Evolutionary conservation across 345 rosid species (phyloP).

Genomic region (Corchorus capsularis): DNA sequence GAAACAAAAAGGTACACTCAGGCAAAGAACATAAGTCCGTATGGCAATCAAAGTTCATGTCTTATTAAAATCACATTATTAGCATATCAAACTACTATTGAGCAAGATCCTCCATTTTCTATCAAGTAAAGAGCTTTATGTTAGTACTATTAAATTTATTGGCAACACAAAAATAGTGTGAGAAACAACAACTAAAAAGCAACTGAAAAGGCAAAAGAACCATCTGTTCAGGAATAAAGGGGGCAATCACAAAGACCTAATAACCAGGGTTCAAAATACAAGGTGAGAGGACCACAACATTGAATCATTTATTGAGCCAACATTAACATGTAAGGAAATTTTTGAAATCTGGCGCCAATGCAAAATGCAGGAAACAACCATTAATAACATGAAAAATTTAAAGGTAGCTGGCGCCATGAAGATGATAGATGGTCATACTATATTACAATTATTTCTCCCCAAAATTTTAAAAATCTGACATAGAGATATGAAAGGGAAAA

Average conservation of each 20-base stretch:
- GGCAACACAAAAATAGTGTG: neutral
- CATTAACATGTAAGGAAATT: neutral
- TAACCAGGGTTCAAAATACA: neutral
- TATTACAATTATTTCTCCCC: neutral
- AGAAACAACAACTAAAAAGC: neutral
- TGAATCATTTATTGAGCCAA: neutral
- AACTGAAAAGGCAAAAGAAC: conserved; percentile 8
- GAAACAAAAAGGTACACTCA: neutral
- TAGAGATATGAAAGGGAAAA: conserved; percentile 33
- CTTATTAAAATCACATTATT: neutral
- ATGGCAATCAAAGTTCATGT: neutral
- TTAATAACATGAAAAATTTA: conserved; percentile 13
- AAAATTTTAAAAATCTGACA: conserved; percentile 27
- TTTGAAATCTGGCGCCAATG: conserved; percentile 37
- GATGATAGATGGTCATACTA: neutral
- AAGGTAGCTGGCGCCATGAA: conserved; percentile 28
- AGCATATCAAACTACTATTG: neutral
- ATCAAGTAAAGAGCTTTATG: neutral
- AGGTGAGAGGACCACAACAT: conserved; percentile 30
- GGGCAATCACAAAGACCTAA: neutral
- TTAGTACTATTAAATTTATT: neutral
- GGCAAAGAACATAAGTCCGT: neutral
- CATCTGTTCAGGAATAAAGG: conserved; percentile 5
- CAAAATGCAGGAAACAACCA: conserved; percentile 6
- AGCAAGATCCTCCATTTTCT: neutral